A percentile compares a stretch with the other conserved stretches of the same genome.
phyloP scores from a whole-genome alignment of 352 stramenopile genomes.

The Nothophytophthora sp. region DNA sequence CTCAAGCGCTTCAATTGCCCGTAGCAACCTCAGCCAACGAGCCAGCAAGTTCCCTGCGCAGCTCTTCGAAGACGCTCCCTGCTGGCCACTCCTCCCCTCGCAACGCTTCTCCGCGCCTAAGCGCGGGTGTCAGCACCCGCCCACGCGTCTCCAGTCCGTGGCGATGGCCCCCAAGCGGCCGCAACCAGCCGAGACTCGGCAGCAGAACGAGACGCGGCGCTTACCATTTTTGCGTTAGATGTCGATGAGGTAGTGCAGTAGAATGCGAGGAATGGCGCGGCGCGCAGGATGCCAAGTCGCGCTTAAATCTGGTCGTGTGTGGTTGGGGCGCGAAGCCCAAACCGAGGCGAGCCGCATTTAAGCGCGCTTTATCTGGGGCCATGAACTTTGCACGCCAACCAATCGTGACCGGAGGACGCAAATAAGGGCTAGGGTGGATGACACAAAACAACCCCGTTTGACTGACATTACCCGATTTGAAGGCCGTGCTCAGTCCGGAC shows the following conservation, averaged over 20 bases:
- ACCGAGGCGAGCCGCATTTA: conserved; percentile 5
- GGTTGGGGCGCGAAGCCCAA: no score
- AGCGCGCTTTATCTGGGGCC: conserved; percentile 25
- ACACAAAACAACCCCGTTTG: not conserved
- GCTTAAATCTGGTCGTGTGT: conserved; percentile 34
- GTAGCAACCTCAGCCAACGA: no score
- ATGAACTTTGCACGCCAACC: conserved; percentile 21
- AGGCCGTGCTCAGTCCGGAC: no score
- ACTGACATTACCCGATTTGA: no score
- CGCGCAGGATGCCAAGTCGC: conserved; percentile 15
- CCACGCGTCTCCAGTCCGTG: conserved; percentile 1
- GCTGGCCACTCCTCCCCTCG: conserved; percentile 4
- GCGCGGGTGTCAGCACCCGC: conserved; percentile 6
- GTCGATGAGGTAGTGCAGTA: conserved; percentile 86
- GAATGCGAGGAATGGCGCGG: conserved; percentile 49
- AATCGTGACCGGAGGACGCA: no score
- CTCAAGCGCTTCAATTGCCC: no score
- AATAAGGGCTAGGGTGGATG: no score
- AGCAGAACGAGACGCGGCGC: conserved; percentile 4
- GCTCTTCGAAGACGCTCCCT: no score
- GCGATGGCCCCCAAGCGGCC: not conserved
- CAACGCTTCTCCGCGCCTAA: conserved; percentile 1
- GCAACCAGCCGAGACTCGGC: not conserved
- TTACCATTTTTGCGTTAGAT: conserved; percentile 82
- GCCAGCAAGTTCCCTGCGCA: no score